phyloP scores from a whole-genome alignment of 164 flowering plant genomes.

The Stephania cephalantha region DNA sequence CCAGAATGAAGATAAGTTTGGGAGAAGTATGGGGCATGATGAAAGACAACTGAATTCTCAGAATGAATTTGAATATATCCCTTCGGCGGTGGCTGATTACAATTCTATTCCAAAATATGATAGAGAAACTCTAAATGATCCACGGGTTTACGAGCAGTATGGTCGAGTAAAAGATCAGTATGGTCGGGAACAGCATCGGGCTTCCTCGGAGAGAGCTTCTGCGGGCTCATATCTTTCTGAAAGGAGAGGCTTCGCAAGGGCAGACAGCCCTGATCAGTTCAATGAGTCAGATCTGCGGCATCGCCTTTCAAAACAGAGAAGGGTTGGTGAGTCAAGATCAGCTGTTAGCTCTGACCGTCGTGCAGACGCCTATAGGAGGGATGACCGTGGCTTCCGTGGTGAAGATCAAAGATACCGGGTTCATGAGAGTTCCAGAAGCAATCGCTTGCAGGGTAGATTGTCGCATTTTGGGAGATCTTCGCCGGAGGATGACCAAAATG shows the following conservation, averaged over 20 bases:
- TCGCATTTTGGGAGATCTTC: constrained; percentile 44
- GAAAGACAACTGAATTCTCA: constrained; percentile 33
- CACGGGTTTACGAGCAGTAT: constrained; percentile 41
- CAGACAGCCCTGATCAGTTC: constrained; percentile 39
- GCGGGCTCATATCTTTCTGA: constrained; percentile 32
- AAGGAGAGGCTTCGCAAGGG: constrained; percentile 36
- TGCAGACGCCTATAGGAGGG: constrained; percentile 19
- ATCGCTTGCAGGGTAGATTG: constrained; percentile 66
- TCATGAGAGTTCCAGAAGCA: constrained; percentile 43
- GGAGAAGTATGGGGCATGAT: constrained; percentile 34
- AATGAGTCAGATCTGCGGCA: constrained; percentile 54
- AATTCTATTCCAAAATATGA: constrained; percentile 35
- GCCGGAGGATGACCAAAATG: constrained; percentile 20
- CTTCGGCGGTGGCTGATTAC: constrained; percentile 29
- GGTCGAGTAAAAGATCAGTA: constrained; percentile 42
- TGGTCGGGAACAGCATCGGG: constrained; percentile 38
- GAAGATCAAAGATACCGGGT: constrained; percentile 34
- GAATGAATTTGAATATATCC: constrained; percentile 38
- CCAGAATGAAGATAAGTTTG: constrained; percentile 51
- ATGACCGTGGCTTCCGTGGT: constrained; percentile 24
- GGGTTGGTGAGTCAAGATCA: constrained; percentile 57
- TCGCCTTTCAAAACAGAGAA: constrained; percentile 58
- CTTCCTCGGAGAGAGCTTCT: constrained; percentile 26
- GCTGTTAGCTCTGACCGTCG: constrained; percentile 40
- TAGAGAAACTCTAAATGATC: constrained; percentile 34